These are phyloP conservation scores for Ballota nigra DNA, from an alignment of 257 asterid genomes.

Conservation along the genomic window DNA sequence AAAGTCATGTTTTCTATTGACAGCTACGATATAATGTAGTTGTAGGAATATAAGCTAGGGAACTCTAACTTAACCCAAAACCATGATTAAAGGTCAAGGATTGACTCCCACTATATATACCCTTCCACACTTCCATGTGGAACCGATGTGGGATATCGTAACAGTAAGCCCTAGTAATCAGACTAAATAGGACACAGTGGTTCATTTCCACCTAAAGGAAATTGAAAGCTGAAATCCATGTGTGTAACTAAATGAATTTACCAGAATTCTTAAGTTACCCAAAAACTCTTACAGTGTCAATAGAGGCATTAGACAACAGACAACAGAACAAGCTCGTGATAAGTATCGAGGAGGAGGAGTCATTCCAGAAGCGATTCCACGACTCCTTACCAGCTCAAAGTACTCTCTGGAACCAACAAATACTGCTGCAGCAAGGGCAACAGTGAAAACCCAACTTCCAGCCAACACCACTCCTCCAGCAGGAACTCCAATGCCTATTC, in stretches of 20 bases:
- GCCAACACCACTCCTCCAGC: conserved; percentile 89
- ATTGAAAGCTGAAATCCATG: conserved; percentile 13
- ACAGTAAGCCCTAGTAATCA: conserved; percentile 6
- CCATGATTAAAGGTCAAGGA: too few relatives aligned
- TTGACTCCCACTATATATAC: too few relatives aligned
- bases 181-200: not conserved
- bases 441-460: conserved; percentile 90
- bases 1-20: not conserved
- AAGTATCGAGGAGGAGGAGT: conserved; percentile 95
- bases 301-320: conserved; percentile 83
- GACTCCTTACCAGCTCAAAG: conserved; percentile 95
- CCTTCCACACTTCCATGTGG: too few relatives aligned
- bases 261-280: conserved; percentile 13
- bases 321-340: conserved; percentile 82
- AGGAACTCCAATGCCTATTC: conserved; percentile 79
- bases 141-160: too few relatives aligned
- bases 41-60: too few relatives aligned
- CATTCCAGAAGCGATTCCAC: conserved; percentile 93
- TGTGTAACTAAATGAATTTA: conserved; percentile 18
- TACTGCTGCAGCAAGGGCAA: conserved; percentile 74
- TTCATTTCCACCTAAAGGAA: conserved; percentile 11
- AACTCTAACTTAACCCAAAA: too few relatives aligned
- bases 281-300: conserved; percentile 79
- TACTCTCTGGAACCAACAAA: conserved; percentile 85
- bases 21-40: conserved; percentile 1